A percentile compares a stretch with the other conserved stretches of the same genome.
These are phyloP conservation scores for Colletotrichum chlorophyti DNA, from an alignment of 2,329 filamentous ascomycete genomes.

Conservation along the genomic window DNA sequence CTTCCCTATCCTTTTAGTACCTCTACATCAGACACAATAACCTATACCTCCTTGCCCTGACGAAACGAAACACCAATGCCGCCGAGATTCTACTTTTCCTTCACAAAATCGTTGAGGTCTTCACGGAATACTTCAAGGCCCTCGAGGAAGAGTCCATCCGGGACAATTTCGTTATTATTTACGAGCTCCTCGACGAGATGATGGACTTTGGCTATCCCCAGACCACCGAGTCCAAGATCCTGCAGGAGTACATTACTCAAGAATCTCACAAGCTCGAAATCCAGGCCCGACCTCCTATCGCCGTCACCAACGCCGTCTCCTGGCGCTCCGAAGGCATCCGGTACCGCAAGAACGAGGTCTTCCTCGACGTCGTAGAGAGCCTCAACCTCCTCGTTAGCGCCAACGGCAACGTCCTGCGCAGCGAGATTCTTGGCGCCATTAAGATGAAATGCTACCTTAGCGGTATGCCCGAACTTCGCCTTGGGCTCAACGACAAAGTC, in stretches of 20 bases:
- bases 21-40: constrained; percentile 99
- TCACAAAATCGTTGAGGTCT: constrained; percentile 97
- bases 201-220: constrained; percentile 99
- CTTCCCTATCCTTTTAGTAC: constrained; percentile 74
- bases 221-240: constrained; percentile 97
- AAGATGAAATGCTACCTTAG: constrained; percentile 99
- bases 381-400: constrained; percentile 94
- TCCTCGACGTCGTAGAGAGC: constrained; percentile 95
- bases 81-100: constrained; percentile 98
- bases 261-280: constrained; percentile 99
- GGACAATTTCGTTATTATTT: constrained; percentile 99
- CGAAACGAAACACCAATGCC: constrained; percentile 98
- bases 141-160: constrained; percentile 98
- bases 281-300: constrained; percentile 93
- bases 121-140: constrained; percentile 99
- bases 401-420: constrained; percentile 92
- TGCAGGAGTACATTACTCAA: constrained; percentile 99
- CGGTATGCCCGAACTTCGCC: constrained; percentile 93
- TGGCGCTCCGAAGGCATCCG: constrained; percentile 98
- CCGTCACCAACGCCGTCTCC: constrained; percentile 96
- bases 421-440: constrained; percentile 94
- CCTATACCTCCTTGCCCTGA: constrained; percentile 95
- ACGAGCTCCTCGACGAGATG: constrained; percentile 98
- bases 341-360: constrained; percentile 99
- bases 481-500: constrained; percentile 97